These are phyloP conservation scores for Globisporangium megalacanthum DNA, from an alignment of 352 stramenopile genomes.

Conservation along the genomic window DNA sequence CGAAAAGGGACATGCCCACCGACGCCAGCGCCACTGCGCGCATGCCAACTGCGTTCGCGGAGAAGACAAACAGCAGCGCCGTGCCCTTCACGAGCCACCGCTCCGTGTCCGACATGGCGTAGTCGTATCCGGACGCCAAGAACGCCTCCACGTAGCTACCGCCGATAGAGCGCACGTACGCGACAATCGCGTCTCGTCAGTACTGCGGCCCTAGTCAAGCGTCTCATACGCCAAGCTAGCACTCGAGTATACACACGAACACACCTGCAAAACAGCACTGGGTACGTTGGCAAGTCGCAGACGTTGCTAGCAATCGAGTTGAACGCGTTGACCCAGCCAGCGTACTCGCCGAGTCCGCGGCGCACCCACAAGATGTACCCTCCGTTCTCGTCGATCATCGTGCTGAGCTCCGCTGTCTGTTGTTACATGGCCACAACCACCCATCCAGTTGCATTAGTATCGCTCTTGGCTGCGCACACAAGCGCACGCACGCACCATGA, in stretches of 20 bases:
- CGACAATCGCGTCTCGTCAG: background rate
- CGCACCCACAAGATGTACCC: constrained; percentile 86
- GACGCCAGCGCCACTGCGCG: constrained; percentile 66
- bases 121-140: constrained; percentile 48
- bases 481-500: constrained; percentile 46
- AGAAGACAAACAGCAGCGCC: constrained; percentile 67
- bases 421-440: background rate
- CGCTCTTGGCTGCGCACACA: background rate
- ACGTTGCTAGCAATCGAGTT: constrained; percentile 84
- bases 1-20: constrained; percentile 78
- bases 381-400: constrained; percentile 83
- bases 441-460: background rate
- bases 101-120: constrained; percentile 43
- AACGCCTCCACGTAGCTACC: constrained; percentile 75
- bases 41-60: constrained; percentile 70
- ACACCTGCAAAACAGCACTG: constrained; percentile 74
- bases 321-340: constrained; percentile 81
- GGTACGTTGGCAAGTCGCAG: constrained; percentile 80
- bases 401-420: constrained; percentile 72
- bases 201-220: no score
- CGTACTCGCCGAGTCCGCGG: constrained; percentile 69
- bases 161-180: background rate
- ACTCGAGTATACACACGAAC: background rate
- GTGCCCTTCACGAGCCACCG: constrained; percentile 68
- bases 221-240: background rate